Conservation (phyloP, 352 stramenopile genomes). For the Pythium grandisporangium region DNA sequence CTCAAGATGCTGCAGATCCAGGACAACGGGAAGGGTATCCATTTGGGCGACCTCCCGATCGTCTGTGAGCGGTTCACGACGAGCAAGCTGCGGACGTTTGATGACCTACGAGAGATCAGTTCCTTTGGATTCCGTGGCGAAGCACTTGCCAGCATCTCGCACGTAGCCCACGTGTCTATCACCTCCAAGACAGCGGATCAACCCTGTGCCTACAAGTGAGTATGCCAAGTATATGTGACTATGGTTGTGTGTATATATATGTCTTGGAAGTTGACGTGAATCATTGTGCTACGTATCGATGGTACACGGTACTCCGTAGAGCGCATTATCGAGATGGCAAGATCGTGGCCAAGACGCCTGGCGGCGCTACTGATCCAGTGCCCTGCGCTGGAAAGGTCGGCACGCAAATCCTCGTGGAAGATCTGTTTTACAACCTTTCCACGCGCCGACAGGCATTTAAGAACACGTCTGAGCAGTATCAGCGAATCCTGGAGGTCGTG, state of each 20-base stretch:
- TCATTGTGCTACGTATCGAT: background rate
- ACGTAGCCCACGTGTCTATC: constrained; percentile 91
- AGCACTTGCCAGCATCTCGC: constrained; percentile 95
- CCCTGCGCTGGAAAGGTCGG: constrained; percentile 77
- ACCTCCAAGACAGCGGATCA: constrained; percentile 76
- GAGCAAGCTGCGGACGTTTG: constrained; percentile 92
- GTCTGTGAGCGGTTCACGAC: constrained; percentile 98
- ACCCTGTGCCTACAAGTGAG: constrained; percentile 75
- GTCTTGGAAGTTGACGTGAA: background rate
- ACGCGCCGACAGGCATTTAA: constrained; percentile 90
- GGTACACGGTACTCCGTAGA: constrained; percentile 51
- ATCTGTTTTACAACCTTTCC: constrained; percentile 98
- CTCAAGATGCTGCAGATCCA: constrained; percentile 93
- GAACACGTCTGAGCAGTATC: constrained; percentile 92
- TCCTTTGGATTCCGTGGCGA: constrained; percentile 99
- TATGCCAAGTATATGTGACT: background rate
- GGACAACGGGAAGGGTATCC: constrained; percentile 93
- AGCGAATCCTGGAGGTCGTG: constrained; percentile 91
- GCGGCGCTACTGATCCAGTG: constrained; percentile 46
- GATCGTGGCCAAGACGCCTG: constrained; percentile 60
- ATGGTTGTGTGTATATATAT: background rate
- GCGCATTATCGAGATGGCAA: constrained; percentile 90
- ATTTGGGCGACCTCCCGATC: constrained; percentile 88
- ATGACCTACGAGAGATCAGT: constrained; percentile 91
- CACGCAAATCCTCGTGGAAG: constrained; percentile 86